A percentile compares a stretch with the other conserved stretches of the same genome.
These are phyloP conservation scores for Boletus speciosus DNA, from an alignment of 768 basidiomycete species.

Conservation along the genomic window DNA sequence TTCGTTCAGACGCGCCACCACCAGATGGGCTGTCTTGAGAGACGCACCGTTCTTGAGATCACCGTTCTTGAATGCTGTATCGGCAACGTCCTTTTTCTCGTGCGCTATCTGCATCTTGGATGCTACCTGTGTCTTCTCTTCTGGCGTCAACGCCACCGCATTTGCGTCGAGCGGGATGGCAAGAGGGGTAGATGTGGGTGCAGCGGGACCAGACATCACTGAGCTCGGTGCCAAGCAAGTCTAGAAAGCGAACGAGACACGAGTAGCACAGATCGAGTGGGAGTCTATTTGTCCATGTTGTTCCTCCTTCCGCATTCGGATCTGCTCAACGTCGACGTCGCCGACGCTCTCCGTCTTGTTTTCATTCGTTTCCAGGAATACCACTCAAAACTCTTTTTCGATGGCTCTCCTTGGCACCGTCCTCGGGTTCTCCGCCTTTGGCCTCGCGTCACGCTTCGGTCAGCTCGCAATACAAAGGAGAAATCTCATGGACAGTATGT, in stretches of 20 bases:
- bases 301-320: constrained; percentile 12
- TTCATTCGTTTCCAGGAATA: background rate
- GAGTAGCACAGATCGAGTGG: too few relatives aligned
- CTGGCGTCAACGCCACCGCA: constrained; percentile 10
- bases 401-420: constrained; percentile 70
- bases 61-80: constrained; percentile 67
- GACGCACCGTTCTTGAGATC: constrained; percentile 56
- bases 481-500: constrained; percentile 77
- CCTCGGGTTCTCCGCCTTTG: constrained; percentile 76
- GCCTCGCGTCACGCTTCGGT: constrained; percentile 78
- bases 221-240: background rate
- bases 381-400: background rate
- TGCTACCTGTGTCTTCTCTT: constrained; percentile 31
- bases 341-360: constrained; percentile 11
- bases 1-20: constrained; percentile 1
- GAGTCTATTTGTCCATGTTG: constrained; percentile 28
- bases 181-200: constrained; percentile 4
- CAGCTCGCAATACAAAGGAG: constrained; percentile 85
- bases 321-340: background rate
- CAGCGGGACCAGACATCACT: constrained; percentile 16
- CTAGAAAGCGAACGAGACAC: background rate
- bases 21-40: background rate
- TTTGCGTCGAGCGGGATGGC: constrained; percentile 21
- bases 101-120: constrained; percentile 59
- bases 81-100: constrained; percentile 63